A percentile compares a stretch with the other conserved stretches of the same genome.
These are phyloP conservation scores for Collybia sordida DNA, from an alignment of 768 basidiomycete genomes.

Conservation along the genomic window DNA sequence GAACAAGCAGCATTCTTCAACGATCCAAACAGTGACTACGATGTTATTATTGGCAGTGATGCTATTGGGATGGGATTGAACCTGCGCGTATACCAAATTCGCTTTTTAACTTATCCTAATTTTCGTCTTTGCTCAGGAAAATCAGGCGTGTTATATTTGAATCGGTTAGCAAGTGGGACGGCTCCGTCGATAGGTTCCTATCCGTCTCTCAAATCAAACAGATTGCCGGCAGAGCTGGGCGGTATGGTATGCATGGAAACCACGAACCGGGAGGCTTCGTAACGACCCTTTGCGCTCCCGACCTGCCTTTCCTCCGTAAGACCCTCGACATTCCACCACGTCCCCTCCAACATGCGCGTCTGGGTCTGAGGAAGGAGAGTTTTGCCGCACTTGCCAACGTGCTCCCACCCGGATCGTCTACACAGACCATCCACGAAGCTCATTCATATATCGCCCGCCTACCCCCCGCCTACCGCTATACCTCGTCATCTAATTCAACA, in stretches of 20 bases:
- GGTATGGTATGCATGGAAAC: constrained; percentile 66
- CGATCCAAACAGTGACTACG: constrained; percentile 75
- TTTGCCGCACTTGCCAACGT: constrained; percentile 24
- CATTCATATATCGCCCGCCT: constrained; percentile 46
- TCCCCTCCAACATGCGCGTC: constrained; percentile 50
- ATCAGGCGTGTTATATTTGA: constrained; percentile 55
- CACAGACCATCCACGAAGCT: constrained; percentile 46
- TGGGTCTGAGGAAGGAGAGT: constrained; percentile 26
- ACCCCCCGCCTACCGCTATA: constrained; percentile 42
- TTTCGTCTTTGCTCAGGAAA: constrained; percentile 55
- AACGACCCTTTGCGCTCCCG: constrained; percentile 65
- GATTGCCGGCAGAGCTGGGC: constrained; percentile 92
- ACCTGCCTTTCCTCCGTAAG: constrained; percentile 58
- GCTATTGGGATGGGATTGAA: constrained; percentile 98
- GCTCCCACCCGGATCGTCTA: constrained; percentile 43
- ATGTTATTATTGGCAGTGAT: constrained; percentile 91
- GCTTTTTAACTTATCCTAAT: constrained; percentile 1
- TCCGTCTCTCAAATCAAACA: constrained; percentile 85
- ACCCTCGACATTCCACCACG: constrained; percentile 54
- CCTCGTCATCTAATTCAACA: background rate
- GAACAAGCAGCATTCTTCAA: constrained; percentile 95
- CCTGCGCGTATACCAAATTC: constrained; percentile 56
- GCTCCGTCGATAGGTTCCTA: constrained; percentile 41
- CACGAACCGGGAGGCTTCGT: constrained; percentile 59
- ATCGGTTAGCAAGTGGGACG: constrained; percentile 65